A percentile compares a stretch with the other conserved stretches of the same genome.
Evolutionary conservation across 2,329 filamentous ascomycete genomes (phyloP).

Genomic region (Colletotrichum coccodes): DNA sequence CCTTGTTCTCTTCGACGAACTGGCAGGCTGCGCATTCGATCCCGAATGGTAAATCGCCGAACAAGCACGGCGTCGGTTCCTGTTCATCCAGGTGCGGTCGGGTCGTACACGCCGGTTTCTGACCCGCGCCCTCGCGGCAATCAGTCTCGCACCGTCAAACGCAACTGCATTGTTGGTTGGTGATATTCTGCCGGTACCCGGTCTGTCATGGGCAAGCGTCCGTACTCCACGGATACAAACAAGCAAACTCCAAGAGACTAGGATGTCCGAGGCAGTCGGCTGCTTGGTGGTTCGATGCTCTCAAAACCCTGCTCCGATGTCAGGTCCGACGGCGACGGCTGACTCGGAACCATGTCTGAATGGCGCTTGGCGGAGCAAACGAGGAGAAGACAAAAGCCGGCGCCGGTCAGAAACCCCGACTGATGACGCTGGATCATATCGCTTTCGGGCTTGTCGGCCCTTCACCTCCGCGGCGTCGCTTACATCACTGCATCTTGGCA

Average conservation of each 20-base stretch:
- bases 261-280: neutral
- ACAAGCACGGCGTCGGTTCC: neutral
- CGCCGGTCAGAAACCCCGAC: neutral
- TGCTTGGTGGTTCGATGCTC: neutral
- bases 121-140: neutral
- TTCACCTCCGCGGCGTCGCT: neutral
- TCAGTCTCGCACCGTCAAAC: neutral
- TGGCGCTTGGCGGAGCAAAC: neutral
- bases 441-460: conserved; percentile 10
- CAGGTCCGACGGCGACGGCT: conserved; percentile 3
- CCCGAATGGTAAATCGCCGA: neutral
- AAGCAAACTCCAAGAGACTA: neutral
- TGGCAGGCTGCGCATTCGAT: neutral
- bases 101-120: too few relatives aligned
- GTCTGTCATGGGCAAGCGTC: neutral
- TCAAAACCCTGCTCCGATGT: neutral
- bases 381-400: neutral
- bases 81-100: neutral
- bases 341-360: conserved; percentile 13
- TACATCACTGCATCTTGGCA: conserved; percentile 8
- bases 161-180: neutral
- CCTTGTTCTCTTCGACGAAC: neutral
- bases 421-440: conserved; percentile 1
- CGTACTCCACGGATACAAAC: neutral
- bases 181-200: neutral